A percentile compares a stretch with the other conserved stretches of the same genome.
Evolutionary conservation across 73 alveolate species (phyloP).

Genomic region (Paramecium sonneborni): DNA sequence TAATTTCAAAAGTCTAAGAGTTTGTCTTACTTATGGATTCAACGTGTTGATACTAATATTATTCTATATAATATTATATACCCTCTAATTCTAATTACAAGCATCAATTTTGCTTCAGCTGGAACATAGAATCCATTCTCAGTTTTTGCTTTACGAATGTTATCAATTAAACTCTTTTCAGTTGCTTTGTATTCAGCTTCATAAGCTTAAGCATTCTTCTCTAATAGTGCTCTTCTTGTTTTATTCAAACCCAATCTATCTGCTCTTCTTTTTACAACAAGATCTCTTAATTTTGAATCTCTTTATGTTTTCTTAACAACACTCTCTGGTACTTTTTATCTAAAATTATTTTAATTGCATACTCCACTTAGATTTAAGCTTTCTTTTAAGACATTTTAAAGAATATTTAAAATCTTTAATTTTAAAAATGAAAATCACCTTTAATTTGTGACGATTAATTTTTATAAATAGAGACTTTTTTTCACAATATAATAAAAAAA

Average conservation of each 20-base stretch:
- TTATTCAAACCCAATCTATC: slow-evolving; percentile 24
- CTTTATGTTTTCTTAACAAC: not conserved
- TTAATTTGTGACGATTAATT: too few relatives aligned
- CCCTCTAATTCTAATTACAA: slow-evolving; percentile 70
- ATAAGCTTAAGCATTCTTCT: slow-evolving; percentile 58
- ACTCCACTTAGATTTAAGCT: not conserved
- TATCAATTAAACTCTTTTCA: slow-evolving; percentile 55
- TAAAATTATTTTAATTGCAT: not conserved
- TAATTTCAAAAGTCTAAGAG: slow-evolving; percentile 88
- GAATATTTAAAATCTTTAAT: not conserved
- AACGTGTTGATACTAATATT: slow-evolving; percentile 77
- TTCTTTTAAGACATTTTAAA: not conserved
- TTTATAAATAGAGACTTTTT: too few relatives aligned
- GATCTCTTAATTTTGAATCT: slow-evolving; percentile 52
- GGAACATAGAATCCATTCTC: slow-evolving; percentile 63
- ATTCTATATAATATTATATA: slow-evolving; percentile 66
- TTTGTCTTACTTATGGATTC: slow-evolving; percentile 83
- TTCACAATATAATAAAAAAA: too few relatives aligned
- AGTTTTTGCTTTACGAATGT: slow-evolving; percentile 53
- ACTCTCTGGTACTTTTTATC: slow-evolving; percentile 56
- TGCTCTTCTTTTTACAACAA: slow-evolving; percentile 15
- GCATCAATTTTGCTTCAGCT: slow-evolving; percentile 63
- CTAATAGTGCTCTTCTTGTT: slow-evolving; percentile 46
- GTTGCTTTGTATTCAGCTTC: slow-evolving; percentile 55
- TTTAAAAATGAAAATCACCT: not conserved